Evolutionary conservation across 73 alveolate species (phyloP).

Genomic region (Paramecium sexaurelia): DNA sequence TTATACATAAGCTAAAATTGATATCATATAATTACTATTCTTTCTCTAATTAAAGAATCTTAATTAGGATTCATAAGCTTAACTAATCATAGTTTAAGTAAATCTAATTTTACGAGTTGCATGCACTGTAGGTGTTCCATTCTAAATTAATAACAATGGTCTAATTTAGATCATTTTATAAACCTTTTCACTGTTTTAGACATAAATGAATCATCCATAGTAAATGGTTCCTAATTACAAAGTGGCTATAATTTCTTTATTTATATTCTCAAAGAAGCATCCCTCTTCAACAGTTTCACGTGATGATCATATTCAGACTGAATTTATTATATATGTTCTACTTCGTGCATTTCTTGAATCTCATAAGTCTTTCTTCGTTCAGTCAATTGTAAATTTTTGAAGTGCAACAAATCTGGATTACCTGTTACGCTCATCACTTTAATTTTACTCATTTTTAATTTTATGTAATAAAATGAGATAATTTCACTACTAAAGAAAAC

Average conservation of each 20-base stretch:
- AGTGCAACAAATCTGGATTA: constrained; percentile 28
- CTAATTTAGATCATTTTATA: background rate
- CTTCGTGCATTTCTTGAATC: constrained; percentile 41
- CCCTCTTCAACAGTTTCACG: constrained; percentile 30
- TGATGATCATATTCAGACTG: constrained; percentile 56
- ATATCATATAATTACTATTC: constrained; percentile 1
- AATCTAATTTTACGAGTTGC: background rate
- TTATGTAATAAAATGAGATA: background rate
- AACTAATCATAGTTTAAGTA: background rate
- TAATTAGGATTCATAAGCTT: background rate
- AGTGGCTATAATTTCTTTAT: constrained; percentile 27
- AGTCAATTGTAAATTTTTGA: background rate
- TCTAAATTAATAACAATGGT: constrained; percentile 16
- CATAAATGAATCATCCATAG: constrained; percentile 50
- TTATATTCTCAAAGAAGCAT: constrained; percentile 20
- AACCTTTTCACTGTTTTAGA: constrained; percentile 31
- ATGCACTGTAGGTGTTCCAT: constrained; percentile 54
- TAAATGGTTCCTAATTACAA: background rate
- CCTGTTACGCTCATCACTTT: constrained; percentile 52
- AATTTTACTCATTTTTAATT: constrained; percentile 43
- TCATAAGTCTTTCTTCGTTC: constrained; percentile 24
- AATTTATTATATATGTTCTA: background rate
- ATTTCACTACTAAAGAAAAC: background rate
- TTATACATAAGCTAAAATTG: constrained; percentile 10
- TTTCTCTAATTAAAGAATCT: background rate